Percentiles rank a stretch among this genome's conserved stretches.
Evolutionary conservation across 2,329 filamentous ascomycete species (phyloP).

Genomic region (Apiospora phragmitis): DNA sequence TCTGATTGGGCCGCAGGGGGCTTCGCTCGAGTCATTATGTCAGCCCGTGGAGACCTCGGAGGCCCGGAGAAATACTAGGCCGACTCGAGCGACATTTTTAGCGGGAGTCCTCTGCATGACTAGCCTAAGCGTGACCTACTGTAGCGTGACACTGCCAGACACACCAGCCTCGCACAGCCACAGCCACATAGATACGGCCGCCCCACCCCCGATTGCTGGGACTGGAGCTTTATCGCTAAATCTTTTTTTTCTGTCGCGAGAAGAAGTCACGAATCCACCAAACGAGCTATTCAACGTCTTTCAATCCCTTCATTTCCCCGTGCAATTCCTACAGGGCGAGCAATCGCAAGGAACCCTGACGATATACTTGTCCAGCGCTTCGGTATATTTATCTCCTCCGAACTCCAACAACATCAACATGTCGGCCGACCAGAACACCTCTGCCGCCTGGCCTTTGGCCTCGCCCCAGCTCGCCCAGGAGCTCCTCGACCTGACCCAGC

Average conservation of each 20-base stretch:
- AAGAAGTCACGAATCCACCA: not conserved
- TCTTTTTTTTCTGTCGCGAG: not conserved
- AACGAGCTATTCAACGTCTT: not conserved
- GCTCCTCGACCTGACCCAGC: slow-evolving; percentile 80
- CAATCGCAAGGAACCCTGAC: slow-evolving; percentile 63
- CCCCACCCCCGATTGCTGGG: not conserved
- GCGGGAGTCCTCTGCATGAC: not conserved
- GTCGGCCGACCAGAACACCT: slow-evolving; percentile 28
- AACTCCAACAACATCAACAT: slow-evolving; percentile 21
- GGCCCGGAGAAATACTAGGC: slow-evolving; percentile 3
- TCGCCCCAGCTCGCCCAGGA: slow-evolving; percentile 75
- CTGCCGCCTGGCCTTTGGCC: slow-evolving; percentile 64
- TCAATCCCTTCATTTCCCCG: not conserved
- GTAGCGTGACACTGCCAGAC: not conserved
- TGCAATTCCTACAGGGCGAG: slow-evolving; percentile 48
- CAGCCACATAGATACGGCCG: not conserved
- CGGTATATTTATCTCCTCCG: not conserved
- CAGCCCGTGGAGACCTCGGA: slow-evolving; percentile 3
- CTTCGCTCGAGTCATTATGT: not conserved
- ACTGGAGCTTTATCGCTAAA: not conserved
- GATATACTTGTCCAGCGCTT: not conserved
- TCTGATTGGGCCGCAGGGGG: slow-evolving; percentile 2
- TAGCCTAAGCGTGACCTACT: not conserved
- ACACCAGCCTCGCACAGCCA: not conserved
- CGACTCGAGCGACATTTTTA: not conserved